Percentiles rank a stretch among this genome's conserved stretches.
Evolutionary conservation across 139 green algal species (phyloP).

Genomic region (Auxenochlorella pyrenoidosa): DNA sequence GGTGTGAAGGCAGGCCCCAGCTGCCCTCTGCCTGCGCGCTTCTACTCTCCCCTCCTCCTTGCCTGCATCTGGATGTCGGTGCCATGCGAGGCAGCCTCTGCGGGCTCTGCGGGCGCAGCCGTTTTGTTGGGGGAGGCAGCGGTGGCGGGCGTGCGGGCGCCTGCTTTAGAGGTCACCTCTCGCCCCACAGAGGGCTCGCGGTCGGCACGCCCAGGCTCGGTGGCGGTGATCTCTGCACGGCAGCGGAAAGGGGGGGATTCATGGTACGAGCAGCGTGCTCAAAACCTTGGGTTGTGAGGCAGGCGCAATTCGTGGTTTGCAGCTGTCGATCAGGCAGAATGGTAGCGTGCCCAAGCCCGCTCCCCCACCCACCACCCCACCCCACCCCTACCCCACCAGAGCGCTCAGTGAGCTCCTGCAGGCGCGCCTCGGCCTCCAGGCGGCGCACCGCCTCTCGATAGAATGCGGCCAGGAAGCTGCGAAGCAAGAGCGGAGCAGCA

Average conservation of each 20-base stretch:
- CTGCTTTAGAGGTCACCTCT: conserved; percentile 42
- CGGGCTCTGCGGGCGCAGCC: neutral
- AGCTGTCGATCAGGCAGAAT: too few relatives aligned
- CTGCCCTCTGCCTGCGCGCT: neutral
- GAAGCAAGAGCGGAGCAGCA: neutral
- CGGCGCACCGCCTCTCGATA: conserved; percentile 37
- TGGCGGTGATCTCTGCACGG: conserved; percentile 23
- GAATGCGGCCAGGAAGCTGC: conserved; percentile 41
- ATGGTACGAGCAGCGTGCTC: too few relatives aligned
- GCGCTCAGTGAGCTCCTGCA: conserved; percentile 28
- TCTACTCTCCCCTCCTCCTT: neutral
- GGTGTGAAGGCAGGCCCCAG: too few relatives aligned
- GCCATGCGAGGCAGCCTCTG: neutral
- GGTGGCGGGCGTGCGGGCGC: neutral
- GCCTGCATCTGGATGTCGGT: conserved; percentile 25
- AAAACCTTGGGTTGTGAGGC: too few relatives aligned
- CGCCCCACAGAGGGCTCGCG: conserved; percentile 23
- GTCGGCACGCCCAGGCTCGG: neutral
- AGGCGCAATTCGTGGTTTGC: too few relatives aligned
- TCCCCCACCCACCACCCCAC: neutral
- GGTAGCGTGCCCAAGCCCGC: neutral
- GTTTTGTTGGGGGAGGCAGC: conserved; percentile 7
- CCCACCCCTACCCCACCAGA: conserved; percentile 1
- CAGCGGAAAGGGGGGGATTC: too few relatives aligned
- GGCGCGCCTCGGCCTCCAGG: conserved; percentile 36